These are phyloP conservation scores for Brassica rapa DNA, from an alignment of 345 rosid species.

Conservation along the genomic window DNA sequence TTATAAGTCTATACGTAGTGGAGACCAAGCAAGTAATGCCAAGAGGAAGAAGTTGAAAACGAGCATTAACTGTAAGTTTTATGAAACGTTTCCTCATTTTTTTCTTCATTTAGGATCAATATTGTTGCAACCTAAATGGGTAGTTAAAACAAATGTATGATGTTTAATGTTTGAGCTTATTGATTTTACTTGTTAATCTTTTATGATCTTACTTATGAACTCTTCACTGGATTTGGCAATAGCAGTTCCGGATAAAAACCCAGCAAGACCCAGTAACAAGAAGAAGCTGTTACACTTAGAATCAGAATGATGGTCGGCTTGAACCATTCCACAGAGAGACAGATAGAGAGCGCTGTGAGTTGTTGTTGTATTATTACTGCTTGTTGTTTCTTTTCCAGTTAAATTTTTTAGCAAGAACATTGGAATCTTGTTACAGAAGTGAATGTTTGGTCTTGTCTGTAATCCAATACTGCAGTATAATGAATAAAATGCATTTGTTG, in stretches of 20 bases:
- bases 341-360: conserved; percentile 1
- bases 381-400: neutral
- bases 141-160: conserved; percentile 1
- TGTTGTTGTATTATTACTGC: conserved; percentile 4
- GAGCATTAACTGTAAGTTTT: conserved; percentile 44
- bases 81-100: conserved; percentile 22
- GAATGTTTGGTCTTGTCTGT: conserved; percentile 11
- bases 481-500: neutral
- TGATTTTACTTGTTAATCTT: neutral
- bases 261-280: conserved; percentile 6
- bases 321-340: conserved; percentile 3
- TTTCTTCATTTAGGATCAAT: conserved; percentile 2
- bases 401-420: conserved; percentile 7
- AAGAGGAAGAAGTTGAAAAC: conserved; percentile 59
- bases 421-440: conserved; percentile 1
- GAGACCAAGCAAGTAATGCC: conserved; percentile 31
- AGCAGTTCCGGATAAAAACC: neutral
- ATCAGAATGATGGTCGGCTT: neutral
- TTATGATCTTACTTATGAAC: neutral
- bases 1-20: conserved; percentile 34
- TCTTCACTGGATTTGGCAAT: conserved; percentile 3
- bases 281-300: neutral
- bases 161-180: neutral
- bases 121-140: conserved; percentile 2
- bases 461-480: neutral